phyloP scores from a whole-genome alignment of 768 basidiomycete genomes.

The Sporobolomyces pararoseus region DNA sequence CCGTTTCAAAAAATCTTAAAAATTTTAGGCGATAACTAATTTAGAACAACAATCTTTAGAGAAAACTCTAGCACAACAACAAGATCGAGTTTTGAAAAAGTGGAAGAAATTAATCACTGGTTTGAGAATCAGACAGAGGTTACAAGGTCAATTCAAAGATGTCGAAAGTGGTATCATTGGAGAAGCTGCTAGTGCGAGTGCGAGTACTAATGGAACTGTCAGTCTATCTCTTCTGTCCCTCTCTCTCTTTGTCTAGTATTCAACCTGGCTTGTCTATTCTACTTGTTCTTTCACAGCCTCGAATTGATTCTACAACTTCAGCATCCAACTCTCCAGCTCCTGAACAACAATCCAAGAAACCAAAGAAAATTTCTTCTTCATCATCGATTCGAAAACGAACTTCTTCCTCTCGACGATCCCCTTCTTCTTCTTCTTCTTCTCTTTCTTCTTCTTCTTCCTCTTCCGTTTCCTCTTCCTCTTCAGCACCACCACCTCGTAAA shows the following conservation, averaged over 20 bases:
- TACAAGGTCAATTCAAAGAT: slow-evolving; percentile 32
- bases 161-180: slow-evolving; percentile 5
- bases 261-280: too few species aligned
- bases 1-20: too few species aligned
- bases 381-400: not conserved
- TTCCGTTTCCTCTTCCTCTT: not conserved
- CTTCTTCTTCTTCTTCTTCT: too few species aligned
- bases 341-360: not conserved
- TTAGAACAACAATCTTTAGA: slow-evolving; percentile 72
- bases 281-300: not conserved
- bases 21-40: slow-evolving; percentile 82
- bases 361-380: not conserved
- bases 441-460: not conserved
- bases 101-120: slow-evolving; percentile 88
- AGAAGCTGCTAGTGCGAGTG: slow-evolving; percentile 4
- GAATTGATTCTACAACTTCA: not conserved
- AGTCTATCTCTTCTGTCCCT: too few species aligned
- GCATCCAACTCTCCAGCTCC: not conserved
- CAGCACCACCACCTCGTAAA: slow-evolving; percentile 7
- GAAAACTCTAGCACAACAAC: slow-evolving; percentile 67
- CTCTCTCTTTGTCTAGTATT: too few species aligned
- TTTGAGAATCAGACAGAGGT: slow-evolving; percentile 69
- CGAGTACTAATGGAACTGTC: not conserved
- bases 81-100: slow-evolving; percentile 75
- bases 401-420: too few species aligned